Evolutionary conservation across 257 asterid species (phyloP).

Genomic region (Solanum medicagineum): DNA sequence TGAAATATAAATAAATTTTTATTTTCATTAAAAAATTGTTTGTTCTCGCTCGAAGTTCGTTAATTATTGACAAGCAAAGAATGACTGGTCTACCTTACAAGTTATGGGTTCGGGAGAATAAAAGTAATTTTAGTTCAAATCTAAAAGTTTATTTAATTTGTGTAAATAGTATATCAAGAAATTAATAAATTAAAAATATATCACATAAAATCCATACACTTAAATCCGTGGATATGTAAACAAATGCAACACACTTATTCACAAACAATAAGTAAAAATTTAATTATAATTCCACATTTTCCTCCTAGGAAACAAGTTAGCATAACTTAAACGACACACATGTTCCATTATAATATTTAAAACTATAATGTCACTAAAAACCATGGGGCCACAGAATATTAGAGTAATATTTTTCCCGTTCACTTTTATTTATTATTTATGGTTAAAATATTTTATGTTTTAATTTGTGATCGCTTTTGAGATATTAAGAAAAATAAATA

Average conservation of each 20-base stretch:
- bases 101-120: background rate
- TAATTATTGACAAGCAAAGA: background rate
- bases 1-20: background rate
- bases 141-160: background rate
- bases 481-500: no score
- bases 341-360: background rate
- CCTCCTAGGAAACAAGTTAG: background rate
- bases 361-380: background rate
- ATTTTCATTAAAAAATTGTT: background rate
- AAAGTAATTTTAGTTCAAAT: background rate
- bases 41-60: background rate
- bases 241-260: background rate
- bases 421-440: no score
- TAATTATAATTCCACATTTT: background rate
- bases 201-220: no score
- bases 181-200: background rate
- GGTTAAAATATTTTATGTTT: no score
- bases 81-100: background rate
- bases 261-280: background rate
- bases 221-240: background rate
- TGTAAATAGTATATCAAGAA: background rate
- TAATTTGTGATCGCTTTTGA: no score
- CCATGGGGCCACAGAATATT: background rate
- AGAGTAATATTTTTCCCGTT: no score
- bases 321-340: background rate